Evolutionary conservation across 2,329 filamentous ascomycete genomes (phyloP).

Genomic region (Arthrobotrys musiformis): DNA sequence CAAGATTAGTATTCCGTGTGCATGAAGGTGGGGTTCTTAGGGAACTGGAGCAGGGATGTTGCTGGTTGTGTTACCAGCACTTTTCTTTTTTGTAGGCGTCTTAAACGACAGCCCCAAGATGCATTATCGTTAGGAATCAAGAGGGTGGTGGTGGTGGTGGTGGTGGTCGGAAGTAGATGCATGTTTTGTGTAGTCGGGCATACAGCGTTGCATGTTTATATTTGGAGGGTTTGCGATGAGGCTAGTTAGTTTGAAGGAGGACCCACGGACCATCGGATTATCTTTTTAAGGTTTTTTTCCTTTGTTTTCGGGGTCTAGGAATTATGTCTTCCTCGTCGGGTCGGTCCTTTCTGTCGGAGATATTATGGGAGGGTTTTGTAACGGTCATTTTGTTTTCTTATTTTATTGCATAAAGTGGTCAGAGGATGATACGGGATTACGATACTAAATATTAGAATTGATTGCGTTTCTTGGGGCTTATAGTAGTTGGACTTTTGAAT

Average conservation of each 20-base stretch:
- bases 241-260: background rate
- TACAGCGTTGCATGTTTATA: background rate
- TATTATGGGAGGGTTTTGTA: background rate
- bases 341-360: constrained; percentile 4
- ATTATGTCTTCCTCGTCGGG: constrained; percentile 1
- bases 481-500: too few relatives aligned
- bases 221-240: background rate
- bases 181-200: background rate
- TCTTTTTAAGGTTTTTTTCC: constrained; percentile 7
- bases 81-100: background rate
- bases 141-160: too few relatives aligned
- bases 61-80: background rate
- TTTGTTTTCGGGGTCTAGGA: background rate
- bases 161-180: background rate
- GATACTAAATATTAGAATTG: background rate
- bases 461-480: too few relatives aligned
- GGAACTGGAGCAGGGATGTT: background rate
- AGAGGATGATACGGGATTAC: background rate
- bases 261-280: constrained; percentile 43
- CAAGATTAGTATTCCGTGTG: background rate
- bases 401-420: background rate
- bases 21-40: background rate
- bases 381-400: background rate
- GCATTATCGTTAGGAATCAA: too few relatives aligned
- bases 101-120: too few relatives aligned